Conservation (phyloP, 2,329 filamentous ascomycete genomes). For the Hansfordia pulvinata region DNA sequence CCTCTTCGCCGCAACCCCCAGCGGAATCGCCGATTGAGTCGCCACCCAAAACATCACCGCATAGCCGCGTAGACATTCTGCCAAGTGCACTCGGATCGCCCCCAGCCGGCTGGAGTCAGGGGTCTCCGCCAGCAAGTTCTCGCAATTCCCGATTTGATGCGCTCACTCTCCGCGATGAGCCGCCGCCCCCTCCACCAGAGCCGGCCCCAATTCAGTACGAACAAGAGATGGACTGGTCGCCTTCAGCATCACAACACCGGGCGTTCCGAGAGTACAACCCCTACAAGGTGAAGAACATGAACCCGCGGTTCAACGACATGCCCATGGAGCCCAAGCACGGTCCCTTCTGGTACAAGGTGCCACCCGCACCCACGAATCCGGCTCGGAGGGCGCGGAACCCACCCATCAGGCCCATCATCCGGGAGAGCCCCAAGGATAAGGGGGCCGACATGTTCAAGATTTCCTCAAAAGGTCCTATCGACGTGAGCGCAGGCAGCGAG, state of each 20-base stretch:
- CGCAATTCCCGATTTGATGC: too few relatives aligned
- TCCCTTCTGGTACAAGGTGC: slow-evolving; percentile 59
- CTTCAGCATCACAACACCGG: slow-evolving; percentile 40
- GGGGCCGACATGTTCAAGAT: slow-evolving; percentile 36
- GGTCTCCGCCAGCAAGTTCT: too few relatives aligned
- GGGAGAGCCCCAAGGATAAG: slow-evolving; percentile 27
- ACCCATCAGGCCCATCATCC: slow-evolving; percentile 38
- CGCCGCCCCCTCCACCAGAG: slow-evolving; percentile 5
- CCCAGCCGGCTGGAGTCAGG: too few relatives aligned
- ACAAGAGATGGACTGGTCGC: slow-evolving; percentile 65
- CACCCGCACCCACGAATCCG: slow-evolving; percentile 53
- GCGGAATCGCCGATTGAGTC: slow-evolving; percentile 18
- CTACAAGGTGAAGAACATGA: slow-evolving; percentile 22
- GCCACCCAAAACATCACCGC: too few relatives aligned
- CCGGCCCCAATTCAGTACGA: slow-evolving; percentile 20
- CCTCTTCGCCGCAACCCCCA: slow-evolving; percentile 12
- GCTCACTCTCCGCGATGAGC: slow-evolving; percentile 8
- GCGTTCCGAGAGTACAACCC: slow-evolving; percentile 35
- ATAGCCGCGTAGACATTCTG: too few relatives aligned
- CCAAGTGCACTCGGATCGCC: too few relatives aligned
- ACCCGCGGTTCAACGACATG: slow-evolving; percentile 30
- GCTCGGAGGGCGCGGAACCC: slow-evolving; percentile 50
- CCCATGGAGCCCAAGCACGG: slow-evolving; percentile 27
- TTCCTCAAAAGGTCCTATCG: slow-evolving; percentile 8
- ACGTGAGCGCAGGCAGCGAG: slow-evolving; percentile 8